Base-by-base conservation (phyloP, 345 rosid species). In the Eucalyptus cloeziana region DNA sequence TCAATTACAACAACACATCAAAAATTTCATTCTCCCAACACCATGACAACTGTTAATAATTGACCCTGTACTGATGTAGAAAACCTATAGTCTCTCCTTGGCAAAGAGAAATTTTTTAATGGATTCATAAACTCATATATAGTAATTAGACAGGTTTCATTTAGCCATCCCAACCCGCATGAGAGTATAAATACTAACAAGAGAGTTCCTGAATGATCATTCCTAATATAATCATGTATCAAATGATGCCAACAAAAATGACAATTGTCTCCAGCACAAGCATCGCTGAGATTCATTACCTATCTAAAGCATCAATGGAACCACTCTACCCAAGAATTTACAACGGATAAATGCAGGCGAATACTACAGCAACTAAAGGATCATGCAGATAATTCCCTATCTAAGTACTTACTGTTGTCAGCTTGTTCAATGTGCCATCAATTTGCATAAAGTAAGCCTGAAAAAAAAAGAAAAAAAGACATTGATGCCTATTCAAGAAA, bases 401-500 rank as follows among this genome's bases (percentile, higher is more conserved):
- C 5, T 37, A 79, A 86, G 21, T 76, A 79, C 92, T 49, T 92
- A 97, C 99, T 89, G 99, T 91, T 4, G 97, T 94, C 87, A 97
- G 94, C 92, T 94, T 98, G 96, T 97, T 98, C 92, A 96, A 91
- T 49, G 99, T 96, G 92, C 97, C 93, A 88, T 98, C 99, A 90
- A 97, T 96, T 91, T 97, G 99, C 98, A 97, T 95, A 89, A 97
- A 98, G 91, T 98, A 98, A 47, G 99, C 98, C 98, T 97, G 96
- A 87, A 94, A 90, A 17, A 81, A 22, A 40, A 52, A 89, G 87
- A 89, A 14, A 86, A 19, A 45, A 49, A 31, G 56, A 86, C 22
- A 86, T 87, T 10, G 27, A 88, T 56, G 33, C 79, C 47, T 27
- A 69, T 86, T 86, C 86, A 88, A 12, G 60, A n/a, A 17, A 83